These are phyloP conservation scores for Ehretia macrophylla DNA, from an alignment of 257 asterid species.

Conservation along the genomic window DNA sequence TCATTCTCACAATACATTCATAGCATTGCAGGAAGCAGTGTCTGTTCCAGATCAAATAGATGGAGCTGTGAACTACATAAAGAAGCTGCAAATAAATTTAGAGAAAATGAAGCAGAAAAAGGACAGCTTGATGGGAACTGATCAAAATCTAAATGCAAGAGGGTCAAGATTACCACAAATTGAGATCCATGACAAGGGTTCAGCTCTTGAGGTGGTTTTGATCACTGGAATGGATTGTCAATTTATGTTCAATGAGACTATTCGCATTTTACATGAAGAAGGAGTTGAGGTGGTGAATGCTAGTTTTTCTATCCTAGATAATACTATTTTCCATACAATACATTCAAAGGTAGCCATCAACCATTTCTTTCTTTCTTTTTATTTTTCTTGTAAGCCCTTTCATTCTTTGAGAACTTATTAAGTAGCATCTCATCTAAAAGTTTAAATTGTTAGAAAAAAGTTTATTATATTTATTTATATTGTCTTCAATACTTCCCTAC, in stretches of 20 bases:
- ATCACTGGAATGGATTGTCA: conserved; percentile 41
- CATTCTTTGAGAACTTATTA: too few relatives aligned
- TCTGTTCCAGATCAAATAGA: conserved; percentile 60
- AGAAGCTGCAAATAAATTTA: conserved; percentile 37
- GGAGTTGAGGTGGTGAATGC: conserved; percentile 53
- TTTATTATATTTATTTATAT: too few relatives aligned
- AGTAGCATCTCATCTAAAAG: too few relatives aligned
- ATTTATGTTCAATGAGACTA: conserved; percentile 39
- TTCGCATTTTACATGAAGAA: conserved; percentile 56
- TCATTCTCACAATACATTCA: too few relatives aligned
- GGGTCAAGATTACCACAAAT: conserved; percentile 31
- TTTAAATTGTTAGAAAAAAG: too few relatives aligned
- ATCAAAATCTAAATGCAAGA: background rate
- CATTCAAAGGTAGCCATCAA: conserved; percentile 49
- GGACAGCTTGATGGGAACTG: conserved; percentile 12
- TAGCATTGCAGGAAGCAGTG: conserved; percentile 30
- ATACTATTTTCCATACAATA: conserved; percentile 50
- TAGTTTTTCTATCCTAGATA: conserved; percentile 25
- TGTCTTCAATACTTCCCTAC: too few relatives aligned
- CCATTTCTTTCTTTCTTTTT: background rate
- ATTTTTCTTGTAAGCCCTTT: too few relatives aligned
- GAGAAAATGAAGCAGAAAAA: conserved; percentile 61
- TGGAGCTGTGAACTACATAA: conserved; percentile 58
- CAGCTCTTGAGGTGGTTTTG: conserved; percentile 43
- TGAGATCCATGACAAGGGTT: conserved; percentile 42